Evolutionary conservation across 2,329 filamentous ascomycete species (phyloP).

Genomic region (Alternaria sp.): DNA sequence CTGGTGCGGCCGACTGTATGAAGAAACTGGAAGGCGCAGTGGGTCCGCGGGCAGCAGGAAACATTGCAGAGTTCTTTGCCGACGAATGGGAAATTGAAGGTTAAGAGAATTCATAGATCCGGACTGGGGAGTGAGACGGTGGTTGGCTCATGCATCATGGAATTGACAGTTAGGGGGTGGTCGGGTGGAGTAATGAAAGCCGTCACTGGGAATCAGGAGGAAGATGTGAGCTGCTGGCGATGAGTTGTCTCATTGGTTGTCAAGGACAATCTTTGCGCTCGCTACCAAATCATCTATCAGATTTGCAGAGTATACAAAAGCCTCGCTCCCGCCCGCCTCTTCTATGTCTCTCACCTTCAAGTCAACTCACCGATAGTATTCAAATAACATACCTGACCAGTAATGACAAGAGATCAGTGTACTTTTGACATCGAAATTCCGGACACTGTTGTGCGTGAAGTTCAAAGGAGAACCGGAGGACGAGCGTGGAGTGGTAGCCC

Average conservation of each 20-base stretch:
- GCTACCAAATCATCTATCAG: neutral
- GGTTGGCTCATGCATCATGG: neutral
- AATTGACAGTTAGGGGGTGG: neutral
- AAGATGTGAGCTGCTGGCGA: neutral
- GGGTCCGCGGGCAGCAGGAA: slow-evolving; percentile 26
- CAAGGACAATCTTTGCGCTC: neutral
- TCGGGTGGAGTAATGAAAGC: neutral
- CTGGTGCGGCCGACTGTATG: slow-evolving; percentile 21
- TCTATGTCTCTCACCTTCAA: neutral
- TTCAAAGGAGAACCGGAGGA: too few species aligned
- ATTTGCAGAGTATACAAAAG: neutral
- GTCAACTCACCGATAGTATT: neutral
- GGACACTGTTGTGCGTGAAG: too few species aligned
- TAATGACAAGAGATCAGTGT: too few species aligned
- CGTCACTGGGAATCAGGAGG: neutral
- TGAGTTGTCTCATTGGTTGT: neutral
- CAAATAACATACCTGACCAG: neutral
- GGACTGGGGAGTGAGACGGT: neutral
- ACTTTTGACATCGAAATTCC: too few species aligned
- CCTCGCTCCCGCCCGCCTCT: neutral
- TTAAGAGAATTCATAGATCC: neutral
- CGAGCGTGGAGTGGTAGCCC: too few species aligned
- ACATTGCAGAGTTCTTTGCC: slow-evolving; percentile 43
- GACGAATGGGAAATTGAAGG: slow-evolving; percentile 43
- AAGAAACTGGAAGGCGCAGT: slow-evolving; percentile 31